Percentiles rank a stretch among this genome's conserved stretches.
Conservation (phyloP, 495 filamentous ascomycete genomes). For the Hyaloscypha finlandica region DNA sequence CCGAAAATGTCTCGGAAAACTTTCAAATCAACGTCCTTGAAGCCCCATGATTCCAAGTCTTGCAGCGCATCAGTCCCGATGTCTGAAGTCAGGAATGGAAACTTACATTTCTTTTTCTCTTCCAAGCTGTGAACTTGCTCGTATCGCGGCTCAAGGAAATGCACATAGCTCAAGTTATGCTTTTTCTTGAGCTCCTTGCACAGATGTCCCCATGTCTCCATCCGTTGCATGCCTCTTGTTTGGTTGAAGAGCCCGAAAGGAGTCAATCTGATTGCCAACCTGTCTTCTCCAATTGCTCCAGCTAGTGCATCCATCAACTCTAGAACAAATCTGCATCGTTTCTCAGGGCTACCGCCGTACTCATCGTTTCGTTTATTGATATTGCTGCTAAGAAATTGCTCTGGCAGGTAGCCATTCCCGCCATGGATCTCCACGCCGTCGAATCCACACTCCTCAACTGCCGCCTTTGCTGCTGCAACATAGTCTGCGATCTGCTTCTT, state of each 20-base stretch:
- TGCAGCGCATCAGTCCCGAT: background rate
- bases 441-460: constrained; percentile 43
- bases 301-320: constrained; percentile 46
- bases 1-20: constrained; percentile 48
- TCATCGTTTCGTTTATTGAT: constrained; percentile 53
- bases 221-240: constrained; percentile 42
- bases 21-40: constrained; percentile 41
- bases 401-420: constrained; percentile 57
- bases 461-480: constrained; percentile 39
- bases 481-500: constrained; percentile 41
- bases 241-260: constrained; percentile 54
- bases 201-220: constrained; percentile 51
- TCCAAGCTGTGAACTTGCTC: constrained; percentile 49
- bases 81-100: background rate
- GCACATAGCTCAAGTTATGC: constrained; percentile 50
- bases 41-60: constrained; percentile 45
- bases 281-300: constrained; percentile 39
- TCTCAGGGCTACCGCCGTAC: constrained; percentile 55
- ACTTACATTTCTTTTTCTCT: constrained; percentile 45
- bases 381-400: constrained; percentile 55
- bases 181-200: constrained; percentile 50
- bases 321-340: constrained; percentile 47
- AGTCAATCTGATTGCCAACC: constrained; percentile 30
- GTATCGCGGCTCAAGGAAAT: constrained; percentile 56
- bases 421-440: constrained; percentile 60